phyloP scores from a whole-genome alignment of 305 asterid species.

The Euphrasia arctica region DNA sequence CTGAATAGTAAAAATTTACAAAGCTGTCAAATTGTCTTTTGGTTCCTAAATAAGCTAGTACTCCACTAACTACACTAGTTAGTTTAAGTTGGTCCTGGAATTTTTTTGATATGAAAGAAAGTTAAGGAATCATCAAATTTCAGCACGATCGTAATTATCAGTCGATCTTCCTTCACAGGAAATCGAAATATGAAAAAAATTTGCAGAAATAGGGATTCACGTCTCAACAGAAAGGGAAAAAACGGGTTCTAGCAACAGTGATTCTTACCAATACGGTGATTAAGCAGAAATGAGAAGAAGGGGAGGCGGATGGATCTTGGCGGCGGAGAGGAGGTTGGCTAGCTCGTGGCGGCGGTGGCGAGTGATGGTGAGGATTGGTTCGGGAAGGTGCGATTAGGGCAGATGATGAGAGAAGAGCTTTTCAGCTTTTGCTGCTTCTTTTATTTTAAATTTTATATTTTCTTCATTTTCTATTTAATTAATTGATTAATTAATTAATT shows the following conservation, averaged over 20 bases:
- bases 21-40: neutral
- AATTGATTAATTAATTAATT: no score
- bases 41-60: neutral
- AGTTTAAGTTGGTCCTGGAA: neutral
- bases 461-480: no score
- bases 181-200: neutral
- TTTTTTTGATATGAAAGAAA: no score
- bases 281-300: neutral
- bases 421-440: no score
- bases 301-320: neutral
- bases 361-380: neutral
- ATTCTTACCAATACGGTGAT: neutral
- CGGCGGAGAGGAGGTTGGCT: neutral
- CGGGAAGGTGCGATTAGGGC: constrained; percentile 1
- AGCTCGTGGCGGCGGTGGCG: neutral
- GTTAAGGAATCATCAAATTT: neutral
- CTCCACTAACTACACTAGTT: neutral
- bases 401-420: neutral
- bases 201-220: neutral
- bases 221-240: neutral
- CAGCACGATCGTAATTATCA: neutral
- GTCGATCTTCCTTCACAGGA: neutral
- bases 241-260: neutral
- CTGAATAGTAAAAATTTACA: neutral
- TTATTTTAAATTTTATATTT: no score